Base-by-base conservation (phyloP, 2,329 filamentous ascomycete genomes). In the Aspergillus tamarii region DNA sequence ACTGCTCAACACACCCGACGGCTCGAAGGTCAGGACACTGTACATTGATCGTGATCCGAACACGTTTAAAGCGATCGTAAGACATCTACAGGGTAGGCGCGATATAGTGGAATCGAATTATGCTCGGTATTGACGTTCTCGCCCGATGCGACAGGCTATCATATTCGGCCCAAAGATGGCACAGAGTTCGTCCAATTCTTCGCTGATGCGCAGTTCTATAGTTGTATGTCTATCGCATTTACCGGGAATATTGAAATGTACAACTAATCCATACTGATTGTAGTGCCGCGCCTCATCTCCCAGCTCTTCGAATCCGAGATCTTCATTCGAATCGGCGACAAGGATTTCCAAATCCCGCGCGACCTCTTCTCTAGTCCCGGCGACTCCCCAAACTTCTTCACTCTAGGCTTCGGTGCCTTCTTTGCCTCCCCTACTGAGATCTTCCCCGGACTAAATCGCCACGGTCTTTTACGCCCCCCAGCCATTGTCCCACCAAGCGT, bases 301-400 rank as follows among this genome's bases (percentile, higher is more conserved):
- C 94, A 96, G 78, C 88, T 98, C 26, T 96, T 94, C 78, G 92
- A 94, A 70, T 92, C 93, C 66, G 91, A 91, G 72, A 96, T 97
- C 48, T 62, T 94, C 82, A 93, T 97, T 72, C 90, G 91, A 65
- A 94, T 98, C 71, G 94, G 94, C 64, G 88, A 92, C 69, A 88
- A 87, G 63, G 89, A 95, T 71, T 98, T 98, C 78, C 91, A 93
- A 75, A 94, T 98, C 68, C 91, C 94, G 2, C 91, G 93, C 66
- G 92, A 96, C 70, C 84, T 96, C 65, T 96, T 98, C 78, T 90
- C 87, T 34, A 86, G 87, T 41, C 92, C 93, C 0, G 94, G 94
- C 30, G 94, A 98, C 79, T 89, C 88, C n/a, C 94, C 94, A 14
- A 98, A 98, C 77, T 98, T 93, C 84, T 98, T 98, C 83, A 91